Evolutionary conservation across 1,139 yeast genomes (phyloP).

Genomic region (Scheffersomyces titani): DNA sequence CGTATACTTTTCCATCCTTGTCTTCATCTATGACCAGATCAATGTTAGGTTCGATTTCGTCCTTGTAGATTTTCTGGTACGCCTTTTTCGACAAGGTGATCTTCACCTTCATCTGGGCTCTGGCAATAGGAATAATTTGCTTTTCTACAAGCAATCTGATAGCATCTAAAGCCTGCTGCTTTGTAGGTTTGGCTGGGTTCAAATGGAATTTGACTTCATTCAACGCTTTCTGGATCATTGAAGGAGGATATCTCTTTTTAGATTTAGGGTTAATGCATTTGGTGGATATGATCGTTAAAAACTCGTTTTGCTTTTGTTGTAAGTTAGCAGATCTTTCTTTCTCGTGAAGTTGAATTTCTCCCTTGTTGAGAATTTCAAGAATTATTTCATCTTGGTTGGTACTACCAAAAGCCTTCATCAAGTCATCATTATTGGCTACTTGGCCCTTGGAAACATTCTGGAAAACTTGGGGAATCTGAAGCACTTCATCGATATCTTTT

Average conservation of each 20-base stretch:
- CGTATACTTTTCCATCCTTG: slow-evolving; percentile 52
- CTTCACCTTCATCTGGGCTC: slow-evolving; percentile 91
- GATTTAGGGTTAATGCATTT: slow-evolving; percentile 90
- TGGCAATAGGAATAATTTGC: slow-evolving; percentile 87
- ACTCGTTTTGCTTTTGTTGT: slow-evolving; percentile 78
- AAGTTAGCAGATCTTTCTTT: slow-evolving; percentile 83
- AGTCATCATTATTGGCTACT: slow-evolving; percentile 87
- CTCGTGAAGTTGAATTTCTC: slow-evolving; percentile 92
- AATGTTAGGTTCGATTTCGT: slow-evolving; percentile 51
- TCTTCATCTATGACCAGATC: slow-evolving; percentile 58
- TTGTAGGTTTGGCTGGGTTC: slow-evolving; percentile 77
- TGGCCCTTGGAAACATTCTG: slow-evolving; percentile 92
- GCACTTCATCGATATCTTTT: slow-evolving; percentile 91
- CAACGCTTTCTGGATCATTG: slow-evolving; percentile 88
- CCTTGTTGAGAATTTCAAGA: slow-evolving; percentile 78
- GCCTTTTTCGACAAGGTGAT: slow-evolving; percentile 54
- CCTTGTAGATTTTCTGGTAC: slow-evolving; percentile 45
- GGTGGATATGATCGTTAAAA: slow-evolving; percentile 79
- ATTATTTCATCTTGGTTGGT: slow-evolving; percentile 75
- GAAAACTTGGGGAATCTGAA: slow-evolving; percentile 95
- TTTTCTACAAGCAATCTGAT: slow-evolving; percentile 72
- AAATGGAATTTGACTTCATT: slow-evolving; percentile 80
- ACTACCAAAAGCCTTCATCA: slow-evolving; percentile 71
- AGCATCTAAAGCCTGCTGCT: slow-evolving; percentile 89
- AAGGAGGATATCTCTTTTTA: slow-evolving; percentile 89